Base-by-base conservation (phyloP, 2,329 filamentous ascomycete genomes). In the Hirsutella minnesotensis region DNA sequence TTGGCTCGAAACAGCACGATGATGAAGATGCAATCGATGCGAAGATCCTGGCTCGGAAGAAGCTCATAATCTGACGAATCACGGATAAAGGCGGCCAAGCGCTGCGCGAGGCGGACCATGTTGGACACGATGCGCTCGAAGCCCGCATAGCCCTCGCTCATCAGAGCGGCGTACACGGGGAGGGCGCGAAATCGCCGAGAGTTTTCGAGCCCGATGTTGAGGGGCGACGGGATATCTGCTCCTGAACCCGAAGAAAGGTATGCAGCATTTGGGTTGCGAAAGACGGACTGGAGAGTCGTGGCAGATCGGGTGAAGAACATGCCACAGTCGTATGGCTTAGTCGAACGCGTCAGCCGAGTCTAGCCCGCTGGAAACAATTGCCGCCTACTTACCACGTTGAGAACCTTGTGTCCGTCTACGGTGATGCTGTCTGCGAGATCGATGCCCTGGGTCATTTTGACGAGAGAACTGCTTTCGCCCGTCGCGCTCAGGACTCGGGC, bases 171-270 rank as follows among this genome's bases (percentile, higher is more conserved):
- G 56, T 95, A 95, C 9, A 87, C 83, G 0, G 90, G 89, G n/a
- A 95, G 68, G 0, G 89, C 89, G 42, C 90, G 78, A 67, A 95
- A 94, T 5, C 89, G 81, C 33, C 89, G 79, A 2, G 88, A 95
- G 62, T 95, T 95, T 54, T 95, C 89, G 18, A 95, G 69, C 18
- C 88, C 87, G 44, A 92, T 77, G 61, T 95, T 90, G 15, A 94
- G 67, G 0, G 89, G 89, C 3, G 84, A 89, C n/a, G 81, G 78
- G 47, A 92, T 82, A 54, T 39, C 55, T 47, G 45, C 57, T 3
- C 54, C 53, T 15, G 60, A 58, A 18, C 62, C 60, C 9, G 64
- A 56, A 5, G 69, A 63, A 38, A 95, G 75, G 56, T 95, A 95
- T 1, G 81, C 84, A 3, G 90, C 89, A 57, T 89, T 89, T 27